phyloP scores from a whole-genome alignment of 495 filamentous ascomycete genomes.

The Xylaria flabelliformis region DNA sequence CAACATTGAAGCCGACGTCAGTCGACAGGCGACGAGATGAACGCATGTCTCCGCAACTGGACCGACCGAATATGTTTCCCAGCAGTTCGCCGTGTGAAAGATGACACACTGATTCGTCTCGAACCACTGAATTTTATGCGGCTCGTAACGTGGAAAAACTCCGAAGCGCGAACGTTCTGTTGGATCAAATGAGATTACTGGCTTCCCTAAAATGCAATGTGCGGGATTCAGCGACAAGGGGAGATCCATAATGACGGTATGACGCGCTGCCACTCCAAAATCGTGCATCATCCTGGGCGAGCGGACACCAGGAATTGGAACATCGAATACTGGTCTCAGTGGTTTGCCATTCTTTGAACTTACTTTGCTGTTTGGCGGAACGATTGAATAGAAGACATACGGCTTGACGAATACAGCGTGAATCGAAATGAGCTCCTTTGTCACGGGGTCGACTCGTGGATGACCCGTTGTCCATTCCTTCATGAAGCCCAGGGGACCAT shows the following conservation, averaged over 20 bases:
- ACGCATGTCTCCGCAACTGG: slow-evolving; percentile 47
- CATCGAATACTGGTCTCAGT: slow-evolving; percentile 24
- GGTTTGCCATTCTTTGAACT: slow-evolving; percentile 26
- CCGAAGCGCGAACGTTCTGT: slow-evolving; percentile 63
- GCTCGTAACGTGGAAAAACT: slow-evolving; percentile 65
- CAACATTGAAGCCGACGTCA: slow-evolving; percentile 64
- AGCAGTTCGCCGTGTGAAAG: slow-evolving; percentile 72
- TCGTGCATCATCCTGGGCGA: slow-evolving; percentile 75
- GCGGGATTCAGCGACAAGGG: slow-evolving; percentile 67
- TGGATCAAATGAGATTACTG: slow-evolving; percentile 63
- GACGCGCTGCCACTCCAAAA: slow-evolving; percentile 64
- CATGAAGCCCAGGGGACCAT: slow-evolving; percentile 59
- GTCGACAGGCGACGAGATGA: slow-evolving; percentile 66
- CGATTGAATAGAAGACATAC: slow-evolving; percentile 69
- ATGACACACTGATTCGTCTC: slow-evolving; percentile 68
- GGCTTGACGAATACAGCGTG: slow-evolving; percentile 65
- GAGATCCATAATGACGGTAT: slow-evolving; percentile 71
- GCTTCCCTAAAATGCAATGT: slow-evolving; percentile 58
- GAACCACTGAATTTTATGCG: slow-evolving; percentile 64
- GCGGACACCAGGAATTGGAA: slow-evolving; percentile 59
- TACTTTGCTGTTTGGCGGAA: slow-evolving; percentile 42
- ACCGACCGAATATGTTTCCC: slow-evolving; percentile 49
- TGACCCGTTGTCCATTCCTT: slow-evolving; percentile 74
- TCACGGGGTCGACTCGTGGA: slow-evolving; percentile 65
- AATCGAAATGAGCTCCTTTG: slow-evolving; percentile 67